Percentiles rank a stretch among this genome's conserved stretches.
Evolutionary conservation across 768 basidiomycete species (phyloP).

Genomic region (Calocybe gangraenosa): DNA sequence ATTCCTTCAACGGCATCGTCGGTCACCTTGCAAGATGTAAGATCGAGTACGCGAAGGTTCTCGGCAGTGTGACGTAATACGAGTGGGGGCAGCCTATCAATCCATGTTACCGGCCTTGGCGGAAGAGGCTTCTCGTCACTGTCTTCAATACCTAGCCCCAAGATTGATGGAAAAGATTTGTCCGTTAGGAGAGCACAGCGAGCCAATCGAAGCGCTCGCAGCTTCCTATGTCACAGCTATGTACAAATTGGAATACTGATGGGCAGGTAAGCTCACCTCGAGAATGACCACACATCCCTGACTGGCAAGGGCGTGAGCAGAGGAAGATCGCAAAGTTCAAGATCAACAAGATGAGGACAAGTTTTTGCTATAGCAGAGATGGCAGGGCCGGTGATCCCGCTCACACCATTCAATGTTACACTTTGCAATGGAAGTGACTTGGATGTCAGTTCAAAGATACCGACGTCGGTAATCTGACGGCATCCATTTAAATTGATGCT

Average conservation of each 20-base stretch:
- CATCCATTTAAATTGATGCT: slow-evolving; percentile 79
- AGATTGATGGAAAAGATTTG: slow-evolving; percentile 65
- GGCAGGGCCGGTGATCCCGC: slow-evolving; percentile 52
- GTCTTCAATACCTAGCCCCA: slow-evolving; percentile 21
- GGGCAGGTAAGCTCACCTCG: slow-evolving; percentile 37
- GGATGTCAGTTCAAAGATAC: slow-evolving; percentile 65
- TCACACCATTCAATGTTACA: slow-evolving; percentile 69
- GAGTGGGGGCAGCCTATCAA: slow-evolving; percentile 60
- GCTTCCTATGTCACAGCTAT: slow-evolving; percentile 39
- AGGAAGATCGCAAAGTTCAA: slow-evolving; percentile 72
- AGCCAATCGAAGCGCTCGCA: slow-evolving; percentile 72
- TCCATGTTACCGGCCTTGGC: slow-evolving; percentile 53
- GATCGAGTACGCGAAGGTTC: slow-evolving; percentile 73
- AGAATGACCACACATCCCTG: slow-evolving; percentile 79
- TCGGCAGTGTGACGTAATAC: slow-evolving; percentile 63
- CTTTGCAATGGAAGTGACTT: slow-evolving; percentile 67
- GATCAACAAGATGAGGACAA: slow-evolving; percentile 74
- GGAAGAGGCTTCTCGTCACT: slow-evolving; percentile 48
- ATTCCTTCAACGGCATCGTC: slow-evolving; percentile 77
- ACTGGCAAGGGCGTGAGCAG: slow-evolving; percentile 65
- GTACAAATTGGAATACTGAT: slow-evolving; percentile 11
- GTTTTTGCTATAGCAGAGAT: slow-evolving; percentile 70
- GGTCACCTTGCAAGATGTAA: slow-evolving; percentile 71
- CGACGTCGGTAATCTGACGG: slow-evolving; percentile 70
- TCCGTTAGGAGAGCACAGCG: slow-evolving; percentile 78